Evolutionary conservation across 345 rosid genomes (phyloP).

Genomic region (Luvunga scandens): DNA sequence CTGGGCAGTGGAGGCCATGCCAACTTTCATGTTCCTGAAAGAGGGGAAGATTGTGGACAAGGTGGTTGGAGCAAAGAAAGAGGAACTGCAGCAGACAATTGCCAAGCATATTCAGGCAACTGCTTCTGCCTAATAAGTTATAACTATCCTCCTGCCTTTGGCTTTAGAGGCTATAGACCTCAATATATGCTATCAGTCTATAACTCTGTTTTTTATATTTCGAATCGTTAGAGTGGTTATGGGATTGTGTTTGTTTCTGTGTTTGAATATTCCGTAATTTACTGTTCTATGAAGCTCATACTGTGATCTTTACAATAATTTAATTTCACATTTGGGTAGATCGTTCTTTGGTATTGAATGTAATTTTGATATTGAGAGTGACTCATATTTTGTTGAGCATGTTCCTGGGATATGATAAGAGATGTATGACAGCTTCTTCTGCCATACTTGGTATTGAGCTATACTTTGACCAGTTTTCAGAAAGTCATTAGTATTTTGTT

Average conservation of each 20-base stretch:
- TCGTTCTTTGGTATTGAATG: neutral
- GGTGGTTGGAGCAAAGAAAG: conserved; percentile 79
- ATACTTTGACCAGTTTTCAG: too few species aligned
- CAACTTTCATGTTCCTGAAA: conserved; percentile 71
- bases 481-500: too few species aligned
- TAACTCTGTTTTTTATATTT: conserved; percentile 7
- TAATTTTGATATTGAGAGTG: neutral
- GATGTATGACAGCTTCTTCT: neutral
- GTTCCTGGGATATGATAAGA: neutral
- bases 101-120: conserved; percentile 55
- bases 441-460: neutral
- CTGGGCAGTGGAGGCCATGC: conserved; percentile 76
- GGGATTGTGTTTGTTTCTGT: neutral
- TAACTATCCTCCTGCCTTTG: neutral
- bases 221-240: neutral
- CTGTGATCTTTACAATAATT: neutral
- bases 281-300: neutral
- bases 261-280: neutral
- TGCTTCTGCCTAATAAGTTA: conserved; percentile 33
- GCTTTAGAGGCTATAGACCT: conserved; percentile 15
- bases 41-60: conserved; percentile 69
- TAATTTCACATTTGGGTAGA: neutral
- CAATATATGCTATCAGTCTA: neutral
- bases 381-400: neutral
- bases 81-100: conserved; percentile 59